Evolutionary conservation across 345 rosid genomes (phyloP).

Genomic region (Durio zibethinus): DNA sequence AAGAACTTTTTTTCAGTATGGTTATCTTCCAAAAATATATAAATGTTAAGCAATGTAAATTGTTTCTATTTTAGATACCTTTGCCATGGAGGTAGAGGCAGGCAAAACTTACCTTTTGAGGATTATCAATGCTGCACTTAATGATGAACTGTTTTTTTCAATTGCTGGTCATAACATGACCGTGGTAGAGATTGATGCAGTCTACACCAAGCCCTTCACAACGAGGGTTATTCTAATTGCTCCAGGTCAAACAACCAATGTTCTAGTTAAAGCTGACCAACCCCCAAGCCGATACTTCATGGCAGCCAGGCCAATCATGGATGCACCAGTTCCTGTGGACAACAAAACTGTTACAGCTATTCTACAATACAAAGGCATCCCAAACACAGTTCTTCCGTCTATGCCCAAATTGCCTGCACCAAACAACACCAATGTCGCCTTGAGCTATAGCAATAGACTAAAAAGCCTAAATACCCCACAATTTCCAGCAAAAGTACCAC

Average conservation of each 20-base stretch:
- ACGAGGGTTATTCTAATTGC: slow-evolving; percentile 45
- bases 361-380: slow-evolving; percentile 43
- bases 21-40: background rate
- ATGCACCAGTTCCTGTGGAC: slow-evolving; percentile 45
- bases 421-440: slow-evolving; percentile 58
- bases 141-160: slow-evolving; percentile 58
- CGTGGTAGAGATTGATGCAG: slow-evolving; percentile 58
- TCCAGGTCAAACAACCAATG: slow-evolving; percentile 74
- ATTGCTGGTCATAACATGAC: slow-evolving; percentile 57
- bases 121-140: slow-evolving; percentile 60
- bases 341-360: slow-evolving; percentile 56
- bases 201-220: slow-evolving; percentile 56
- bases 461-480: slow-evolving; percentile 56
- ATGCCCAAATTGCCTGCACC: slow-evolving; percentile 44
- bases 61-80: slow-evolving; percentile 28
- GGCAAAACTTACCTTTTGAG: slow-evolving; percentile 53
- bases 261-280: slow-evolving; percentile 46
- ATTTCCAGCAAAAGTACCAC: slow-evolving; percentile 55
- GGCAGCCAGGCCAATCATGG: slow-evolving; percentile 58
- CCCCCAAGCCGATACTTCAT: slow-evolving; percentile 54
- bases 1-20: background rate
- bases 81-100: slow-evolving; percentile 36
- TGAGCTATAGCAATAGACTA: slow-evolving; percentile 40
- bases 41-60: background rate
- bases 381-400: slow-evolving; percentile 23